Evolutionary conservation across 1,139 yeast species (phyloP), one percentile per base, ranked within the genome.

Genomic region (Pichia sp.): DNA sequence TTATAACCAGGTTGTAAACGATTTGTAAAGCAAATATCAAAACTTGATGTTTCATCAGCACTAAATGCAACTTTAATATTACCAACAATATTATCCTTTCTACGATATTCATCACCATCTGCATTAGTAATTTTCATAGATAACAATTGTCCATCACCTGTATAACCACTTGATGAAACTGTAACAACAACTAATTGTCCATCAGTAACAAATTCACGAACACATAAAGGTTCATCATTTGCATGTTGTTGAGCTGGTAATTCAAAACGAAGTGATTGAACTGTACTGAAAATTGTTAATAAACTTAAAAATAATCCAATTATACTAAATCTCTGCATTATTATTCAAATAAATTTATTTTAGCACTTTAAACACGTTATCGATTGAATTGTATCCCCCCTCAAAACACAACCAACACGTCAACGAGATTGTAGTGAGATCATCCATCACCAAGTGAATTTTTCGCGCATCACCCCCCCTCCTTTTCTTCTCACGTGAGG

Each of bases 11-110:
- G 71, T 39, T 52, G 54, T 49, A 67, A 56, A 41, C 67, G 62
- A 62, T 91, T 91, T 49, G 80, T 83, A 65, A 91, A 84, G 64
- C 98, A 91, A 40, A 91, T 77, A 61, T 91, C 97, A 60, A 91
- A 78, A 2, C 95, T 85, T 31, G 93, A 84, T 49, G 84, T 79
- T 36, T 80, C 72, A 56, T 81, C 85, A 25, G 94, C 79, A 39
- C 93, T 85, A 67, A 91, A 89, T 3, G 93, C 89, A 46, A 84
- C 75, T 54, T 77, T 75, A 40, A 74, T 69, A 11, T 69, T 69
- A 30, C 89, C 94, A 18, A 77, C 78, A 36, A 74, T 61, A 55
- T 80, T 80, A 51, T 74, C 74, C 64, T 74, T 78, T 50, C 69
- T 71, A 58, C 85, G 74, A 61, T 75, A 77, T 56, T 79, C 85